phyloP scores from a whole-genome alignment of 1,284 basidiomycete species.

The Naganishia sp. region DNA sequence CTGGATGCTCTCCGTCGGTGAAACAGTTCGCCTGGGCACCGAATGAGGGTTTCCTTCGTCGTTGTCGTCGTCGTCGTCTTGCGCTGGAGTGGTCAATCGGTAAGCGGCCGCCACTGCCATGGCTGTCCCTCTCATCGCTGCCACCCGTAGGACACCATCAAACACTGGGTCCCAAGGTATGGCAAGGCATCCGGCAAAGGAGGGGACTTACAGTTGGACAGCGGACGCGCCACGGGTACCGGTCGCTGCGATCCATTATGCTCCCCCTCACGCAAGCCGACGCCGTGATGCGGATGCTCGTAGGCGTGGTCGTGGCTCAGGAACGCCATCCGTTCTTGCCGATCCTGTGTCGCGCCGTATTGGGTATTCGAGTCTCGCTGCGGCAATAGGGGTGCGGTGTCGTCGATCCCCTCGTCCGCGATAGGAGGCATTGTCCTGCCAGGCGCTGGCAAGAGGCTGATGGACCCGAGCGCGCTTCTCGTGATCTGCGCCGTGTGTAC shows the following conservation, averaged over 20 bases:
- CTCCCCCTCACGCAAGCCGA: conserved; percentile 2
- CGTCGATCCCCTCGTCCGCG: not conserved
- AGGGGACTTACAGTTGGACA: not conserved
- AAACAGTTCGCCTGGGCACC: not conserved
- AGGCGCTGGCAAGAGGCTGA: no score
- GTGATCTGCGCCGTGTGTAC: no score
- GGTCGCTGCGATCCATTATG: not conserved
- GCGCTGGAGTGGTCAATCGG: conserved; percentile 2
- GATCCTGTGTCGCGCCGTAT: not conserved
- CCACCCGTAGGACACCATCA: not conserved
- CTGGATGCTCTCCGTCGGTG: conserved; percentile 7
- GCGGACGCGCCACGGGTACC: conserved; percentile 7
- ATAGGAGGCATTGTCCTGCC: not conserved
- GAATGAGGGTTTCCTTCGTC: conserved; percentile 27
- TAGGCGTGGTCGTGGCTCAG: conserved; percentile 22
- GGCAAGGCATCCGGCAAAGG: not conserved
- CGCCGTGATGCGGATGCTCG: conserved; percentile 21
- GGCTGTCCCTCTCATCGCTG: not conserved
- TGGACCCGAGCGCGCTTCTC: no score
- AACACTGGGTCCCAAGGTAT: not conserved
- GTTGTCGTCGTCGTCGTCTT: not conserved
- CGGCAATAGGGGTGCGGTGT: not conserved
- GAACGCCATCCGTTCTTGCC: conserved; percentile 8
- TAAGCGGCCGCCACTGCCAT: conserved; percentile 1
- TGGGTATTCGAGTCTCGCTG: not conserved